phyloP scores from a whole-genome alignment of 2,329 filamentous ascomycete genomes.

The Fusarium graminum region DNA sequence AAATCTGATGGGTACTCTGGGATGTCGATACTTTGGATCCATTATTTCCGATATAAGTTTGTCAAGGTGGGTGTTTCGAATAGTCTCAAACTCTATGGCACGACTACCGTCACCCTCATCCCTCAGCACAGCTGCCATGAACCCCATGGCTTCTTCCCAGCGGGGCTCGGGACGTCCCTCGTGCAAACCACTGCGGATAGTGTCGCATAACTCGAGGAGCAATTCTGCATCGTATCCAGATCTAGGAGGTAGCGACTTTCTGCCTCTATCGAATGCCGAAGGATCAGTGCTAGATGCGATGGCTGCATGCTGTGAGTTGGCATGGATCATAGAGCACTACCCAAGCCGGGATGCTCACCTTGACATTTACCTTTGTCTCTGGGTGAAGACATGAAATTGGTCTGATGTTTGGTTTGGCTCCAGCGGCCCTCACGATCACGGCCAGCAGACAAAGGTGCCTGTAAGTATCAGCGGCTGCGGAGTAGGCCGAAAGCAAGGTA shows the following conservation, averaged over 20 bases:
- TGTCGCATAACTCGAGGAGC: slow-evolving; percentile 58
- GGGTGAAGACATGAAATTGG: slow-evolving; percentile 33
- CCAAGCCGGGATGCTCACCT: slow-evolving; percentile 31
- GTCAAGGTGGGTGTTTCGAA: slow-evolving; percentile 57
- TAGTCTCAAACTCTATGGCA: slow-evolving; percentile 56
- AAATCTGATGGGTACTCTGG: slow-evolving; percentile 49
- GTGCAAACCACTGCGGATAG: slow-evolving; percentile 55
- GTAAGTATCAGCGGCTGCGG: slow-evolving; percentile 14
- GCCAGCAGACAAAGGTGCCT: slow-evolving; percentile 38
- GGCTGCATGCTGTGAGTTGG: slow-evolving; percentile 38
- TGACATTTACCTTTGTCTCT: slow-evolving; percentile 11
- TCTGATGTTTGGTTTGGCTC: slow-evolving; percentile 29
- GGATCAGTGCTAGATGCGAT: slow-evolving; percentile 31
- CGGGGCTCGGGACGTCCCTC: slow-evolving; percentile 52
- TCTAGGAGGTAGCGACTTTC: slow-evolving; percentile 6
- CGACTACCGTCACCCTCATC: slow-evolving; percentile 55
- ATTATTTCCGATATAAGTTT: slow-evolving; percentile 61
- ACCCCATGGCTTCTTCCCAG: slow-evolving; percentile 54
- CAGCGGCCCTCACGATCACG: slow-evolving; percentile 26
- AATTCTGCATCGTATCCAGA: slow-evolving; percentile 35
- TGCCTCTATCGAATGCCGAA: slow-evolving; percentile 8
- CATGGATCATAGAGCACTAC: background rate
- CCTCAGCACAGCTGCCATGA: slow-evolving; percentile 56
- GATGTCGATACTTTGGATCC: slow-evolving; percentile 49
- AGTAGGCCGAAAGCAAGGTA: background rate